Evolutionary conservation across 2,329 filamentous ascomycete species (phyloP).

Genomic region (Reticulascus tulasneorum): DNA sequence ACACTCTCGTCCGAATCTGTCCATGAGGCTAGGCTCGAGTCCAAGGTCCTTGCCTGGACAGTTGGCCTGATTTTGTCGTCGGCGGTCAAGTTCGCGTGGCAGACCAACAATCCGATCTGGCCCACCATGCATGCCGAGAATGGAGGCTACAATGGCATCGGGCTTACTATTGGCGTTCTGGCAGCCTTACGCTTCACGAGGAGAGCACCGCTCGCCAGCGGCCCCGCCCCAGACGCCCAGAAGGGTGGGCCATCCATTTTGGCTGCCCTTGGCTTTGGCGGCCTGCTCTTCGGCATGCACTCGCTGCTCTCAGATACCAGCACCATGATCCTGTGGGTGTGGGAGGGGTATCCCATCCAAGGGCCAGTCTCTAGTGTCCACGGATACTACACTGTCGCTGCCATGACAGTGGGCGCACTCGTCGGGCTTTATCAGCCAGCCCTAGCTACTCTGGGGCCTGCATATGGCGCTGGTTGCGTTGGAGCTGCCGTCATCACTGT

Average conservation of each 20-base stretch:
- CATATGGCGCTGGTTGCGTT: slow-evolving; percentile 71
- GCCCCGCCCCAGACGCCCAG: slow-evolving; percentile 25
- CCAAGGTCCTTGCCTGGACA: slow-evolving; percentile 74
- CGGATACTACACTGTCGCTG: slow-evolving; percentile 78
- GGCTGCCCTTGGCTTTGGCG: slow-evolving; percentile 74
- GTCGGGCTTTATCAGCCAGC: slow-evolving; percentile 70
- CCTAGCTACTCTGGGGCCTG: slow-evolving; percentile 72
- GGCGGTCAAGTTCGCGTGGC: slow-evolving; percentile 86
- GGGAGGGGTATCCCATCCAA: slow-evolving; percentile 90
- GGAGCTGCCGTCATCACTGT: slow-evolving; percentile 76
- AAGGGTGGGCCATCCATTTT: slow-evolving; percentile 65
- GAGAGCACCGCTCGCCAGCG: slow-evolving; percentile 47
- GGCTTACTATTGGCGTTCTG: slow-evolving; percentile 69
- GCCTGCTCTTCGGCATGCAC: slow-evolving; percentile 84
- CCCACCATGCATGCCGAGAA: slow-evolving; percentile 86
- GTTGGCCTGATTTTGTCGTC: slow-evolving; percentile 82
- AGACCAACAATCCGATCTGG: slow-evolving; percentile 96
- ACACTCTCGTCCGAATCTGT: slow-evolving; percentile 75
- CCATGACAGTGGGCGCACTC: slow-evolving; percentile 79
- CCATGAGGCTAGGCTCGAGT: slow-evolving; percentile 73
- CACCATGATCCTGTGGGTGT: slow-evolving; percentile 98
- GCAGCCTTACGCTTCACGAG: slow-evolving; percentile 74
- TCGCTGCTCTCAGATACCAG: slow-evolving; percentile 94
- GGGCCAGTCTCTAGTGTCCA: slow-evolving; percentile 88
- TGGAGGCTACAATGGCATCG: slow-evolving; percentile 87